Evolutionary conservation across 345 rosid genomes (phyloP).

Genomic region (Brassica juncea): DNA sequence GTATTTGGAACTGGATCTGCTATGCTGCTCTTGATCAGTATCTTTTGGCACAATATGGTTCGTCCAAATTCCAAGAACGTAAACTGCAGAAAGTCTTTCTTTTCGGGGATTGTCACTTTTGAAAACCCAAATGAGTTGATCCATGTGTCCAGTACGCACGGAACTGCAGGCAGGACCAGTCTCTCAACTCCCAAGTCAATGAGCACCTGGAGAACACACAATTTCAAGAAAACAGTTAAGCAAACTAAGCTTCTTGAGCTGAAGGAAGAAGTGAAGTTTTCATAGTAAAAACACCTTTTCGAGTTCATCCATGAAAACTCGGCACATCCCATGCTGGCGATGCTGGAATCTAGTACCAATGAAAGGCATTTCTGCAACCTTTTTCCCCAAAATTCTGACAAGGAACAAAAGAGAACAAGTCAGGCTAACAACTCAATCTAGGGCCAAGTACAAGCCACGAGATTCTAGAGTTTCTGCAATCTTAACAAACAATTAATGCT

Average conservation of each 20-base stretch:
- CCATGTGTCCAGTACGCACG: slow-evolving; percentile 63
- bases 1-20: slow-evolving; percentile 30
- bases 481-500: slow-evolving; percentile 12
- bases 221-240: slow-evolving; percentile 4
- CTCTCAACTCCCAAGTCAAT: slow-evolving; percentile 66
- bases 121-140: slow-evolving; percentile 75
- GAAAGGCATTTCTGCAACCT: slow-evolving; percentile 66
- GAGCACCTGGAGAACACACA: slow-evolving; percentile 51
- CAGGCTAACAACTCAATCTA: slow-evolving; percentile 26
- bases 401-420: slow-evolving; percentile 16
- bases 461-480: slow-evolving; percentile 11
- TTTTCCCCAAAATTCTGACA: slow-evolving; percentile 60
- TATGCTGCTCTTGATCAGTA: slow-evolving; percentile 36
- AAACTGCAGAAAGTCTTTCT: slow-evolving; percentile 49
- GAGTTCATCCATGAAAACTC: slow-evolving; percentile 53
- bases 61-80: slow-evolving; percentile 73
- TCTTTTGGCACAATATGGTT: slow-evolving; percentile 70
- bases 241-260: not conserved
- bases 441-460: not conserved
- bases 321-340: slow-evolving; percentile 64
- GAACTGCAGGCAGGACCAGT: slow-evolving; percentile 79
- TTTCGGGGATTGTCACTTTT: slow-evolving; percentile 55
- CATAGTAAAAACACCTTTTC: slow-evolving; percentile 52
- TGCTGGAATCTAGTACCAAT: slow-evolving; percentile 59
- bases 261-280: slow-evolving; percentile 8